Percentiles rank a stretch among this genome's conserved stretches.
Evolutionary conservation across 1,284 basidiomycete genomes (phyloP).

Genomic region (Chiua sp.): DNA sequence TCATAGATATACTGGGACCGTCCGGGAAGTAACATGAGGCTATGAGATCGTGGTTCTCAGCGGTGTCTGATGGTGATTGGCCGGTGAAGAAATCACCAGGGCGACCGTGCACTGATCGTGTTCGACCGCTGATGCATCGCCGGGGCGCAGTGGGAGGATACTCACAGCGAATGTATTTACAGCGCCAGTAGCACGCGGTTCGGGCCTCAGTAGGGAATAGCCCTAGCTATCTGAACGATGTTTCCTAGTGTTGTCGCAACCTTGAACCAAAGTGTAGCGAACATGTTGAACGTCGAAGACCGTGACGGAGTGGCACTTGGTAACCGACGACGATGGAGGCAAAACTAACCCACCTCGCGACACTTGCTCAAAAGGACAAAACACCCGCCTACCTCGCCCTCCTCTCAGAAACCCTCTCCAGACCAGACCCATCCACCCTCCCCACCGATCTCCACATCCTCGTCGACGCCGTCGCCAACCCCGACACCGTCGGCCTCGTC

Average conservation of each 20-base stretch:
- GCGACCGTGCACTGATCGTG: constrained; percentile 35
- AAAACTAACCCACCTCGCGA: constrained; percentile 63
- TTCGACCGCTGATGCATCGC: not conserved
- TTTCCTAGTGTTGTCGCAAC: too few species aligned
- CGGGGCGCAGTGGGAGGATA: constrained; percentile 10
- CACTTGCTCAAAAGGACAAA: constrained; percentile 84
- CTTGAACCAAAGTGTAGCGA: too few species aligned
- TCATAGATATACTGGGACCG: constrained; percentile 9
- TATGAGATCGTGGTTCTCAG: constrained; percentile 17
- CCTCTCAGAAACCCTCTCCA: constrained; percentile 60
- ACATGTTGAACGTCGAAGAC: too few species aligned
- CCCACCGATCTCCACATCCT: constrained; percentile 65
- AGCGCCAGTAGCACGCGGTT: not conserved
- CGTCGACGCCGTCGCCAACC: constrained; percentile 78
- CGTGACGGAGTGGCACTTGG: not conserved
- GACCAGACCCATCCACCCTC: constrained; percentile 49
- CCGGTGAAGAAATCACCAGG: constrained; percentile 35
- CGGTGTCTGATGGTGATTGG: constrained; percentile 7
- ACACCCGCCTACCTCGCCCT: constrained; percentile 74
- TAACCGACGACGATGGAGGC: constrained; percentile 56
- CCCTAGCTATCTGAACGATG: too few species aligned
- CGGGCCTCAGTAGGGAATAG: too few species aligned
- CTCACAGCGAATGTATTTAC: not conserved
- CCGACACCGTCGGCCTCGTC: constrained; percentile 81
- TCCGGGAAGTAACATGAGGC: constrained; percentile 23